Evolutionary conservation across 345 rosid species (phyloP).

Genomic region (Hibiscus tridactylites): DNA sequence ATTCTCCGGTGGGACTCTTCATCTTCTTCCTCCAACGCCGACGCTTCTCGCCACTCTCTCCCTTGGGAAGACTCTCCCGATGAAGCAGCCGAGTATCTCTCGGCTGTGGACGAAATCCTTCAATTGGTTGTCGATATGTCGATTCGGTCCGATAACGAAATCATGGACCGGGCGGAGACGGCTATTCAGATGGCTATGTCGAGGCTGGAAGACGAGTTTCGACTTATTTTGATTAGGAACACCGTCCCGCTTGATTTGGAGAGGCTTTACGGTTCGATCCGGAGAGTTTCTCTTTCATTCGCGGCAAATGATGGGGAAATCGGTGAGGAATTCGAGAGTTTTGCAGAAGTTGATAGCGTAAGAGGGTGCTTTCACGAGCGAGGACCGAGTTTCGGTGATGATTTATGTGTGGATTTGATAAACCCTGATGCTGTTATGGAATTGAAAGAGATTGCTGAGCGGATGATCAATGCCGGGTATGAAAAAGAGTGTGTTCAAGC

Average conservation of each 20-base stretch:
- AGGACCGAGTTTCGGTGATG: background rate
- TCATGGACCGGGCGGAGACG: slow-evolving; percentile 73
- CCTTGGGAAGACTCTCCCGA: slow-evolving; percentile 68
- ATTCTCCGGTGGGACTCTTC: slow-evolving; percentile 55
- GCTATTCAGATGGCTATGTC: slow-evolving; percentile 91
- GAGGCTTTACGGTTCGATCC: slow-evolving; percentile 71
- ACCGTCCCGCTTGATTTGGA: slow-evolving; percentile 79
- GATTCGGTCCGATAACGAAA: slow-evolving; percentile 33
- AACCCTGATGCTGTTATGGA: background rate
- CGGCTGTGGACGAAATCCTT: slow-evolving; percentile 73
- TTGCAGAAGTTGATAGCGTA: background rate
- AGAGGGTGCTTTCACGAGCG: background rate
- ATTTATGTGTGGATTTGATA: background rate
- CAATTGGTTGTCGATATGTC: slow-evolving; percentile 45
- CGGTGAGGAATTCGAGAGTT: background rate
- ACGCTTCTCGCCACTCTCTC: slow-evolving; percentile 34
- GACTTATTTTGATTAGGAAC: slow-evolving; percentile 64
- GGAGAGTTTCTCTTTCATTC: slow-evolving; percentile 60
- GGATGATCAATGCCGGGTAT: background rate
- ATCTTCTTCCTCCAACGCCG: slow-evolving; percentile 31
- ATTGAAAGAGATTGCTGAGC: background rate
- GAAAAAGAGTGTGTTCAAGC: background rate
- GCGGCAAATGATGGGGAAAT: slow-evolving; percentile 43
- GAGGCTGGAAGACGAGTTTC: slow-evolving; percentile 82
- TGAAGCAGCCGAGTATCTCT: slow-evolving; percentile 54